Base-by-base conservation (phyloP, 495 filamentous ascomycete species). In the Aspergillus bridgeri region DNA sequence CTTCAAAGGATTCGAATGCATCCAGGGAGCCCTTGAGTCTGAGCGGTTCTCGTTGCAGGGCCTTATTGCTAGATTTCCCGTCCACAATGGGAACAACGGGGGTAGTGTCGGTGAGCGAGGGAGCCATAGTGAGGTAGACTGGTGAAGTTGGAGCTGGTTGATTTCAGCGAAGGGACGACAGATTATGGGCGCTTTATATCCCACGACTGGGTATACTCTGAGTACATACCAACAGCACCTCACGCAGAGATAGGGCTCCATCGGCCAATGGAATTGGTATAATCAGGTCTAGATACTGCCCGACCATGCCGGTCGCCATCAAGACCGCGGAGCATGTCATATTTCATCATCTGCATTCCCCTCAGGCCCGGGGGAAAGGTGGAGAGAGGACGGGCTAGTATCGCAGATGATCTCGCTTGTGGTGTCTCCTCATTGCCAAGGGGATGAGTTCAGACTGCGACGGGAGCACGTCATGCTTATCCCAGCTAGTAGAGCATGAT, bases 1-100 rank as follows among this genome's bases (percentile, higher is more conserved):
- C 75, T 24, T 89, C 87, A 52, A 86, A 83, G 13, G 75, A 77
- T 43, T 86, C 71, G 63, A 81, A 86, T 15, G 77, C 54, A 38
- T 88, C 80, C 0, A 89, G 74, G 0, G 75, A 72, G 5, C 83
- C 83, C 0, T 73, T 79, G 17, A 75, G 69, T 64, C 78, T 65
- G 22, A 87, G 64, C 0, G 86, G 83, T 42, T 62, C 59, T 21
- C 60, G 58, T 47, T 63, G 54, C 55, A 25, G 52, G 42, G n/a
- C 42, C 61, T 47, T 64, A 58, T 17, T 22, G 1, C 58, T 24
- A 23, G 60, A 44, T 53, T 50, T 68, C 5, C 8, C 22, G n/a
- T 57, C 68, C 20, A 65, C 55, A 21, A 62, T 27, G 22, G 66
- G 63, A 17, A 50, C 44, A 2, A 53, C 43, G 5, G 53, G 42